Percentiles rank a stretch among this genome's conserved stretches.
These are phyloP conservation scores for Starmerella floricola DNA, from an alignment of 805 yeast genomes.

Conservation along the genomic window DNA sequence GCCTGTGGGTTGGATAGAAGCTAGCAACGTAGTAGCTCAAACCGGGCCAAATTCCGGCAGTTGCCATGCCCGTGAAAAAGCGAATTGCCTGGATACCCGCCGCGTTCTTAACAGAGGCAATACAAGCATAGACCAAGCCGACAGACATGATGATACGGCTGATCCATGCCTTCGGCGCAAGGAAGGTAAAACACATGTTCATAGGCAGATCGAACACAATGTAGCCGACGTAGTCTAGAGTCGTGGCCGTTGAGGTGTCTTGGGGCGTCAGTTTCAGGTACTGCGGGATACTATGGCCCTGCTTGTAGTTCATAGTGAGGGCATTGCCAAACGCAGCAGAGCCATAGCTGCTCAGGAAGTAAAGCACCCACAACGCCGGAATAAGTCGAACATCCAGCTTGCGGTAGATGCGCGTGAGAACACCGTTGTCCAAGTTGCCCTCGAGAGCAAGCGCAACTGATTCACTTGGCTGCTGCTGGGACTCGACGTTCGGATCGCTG, in stretches of 20 bases:
- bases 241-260: slow-evolving; percentile 61
- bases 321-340: slow-evolving; percentile 65
- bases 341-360: slow-evolving; percentile 70
- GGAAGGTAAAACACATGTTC: slow-evolving; percentile 72
- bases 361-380: slow-evolving; percentile 71
- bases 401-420: slow-evolving; percentile 31
- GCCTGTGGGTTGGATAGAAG: slow-evolving; percentile 74
- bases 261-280: slow-evolving; percentile 42
- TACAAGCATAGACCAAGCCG: slow-evolving; percentile 67
- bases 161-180: slow-evolving; percentile 78
- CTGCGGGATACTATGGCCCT: slow-evolving; percentile 49
- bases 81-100: slow-evolving; percentile 59
- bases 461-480: neutral
- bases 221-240: slow-evolving; percentile 70
- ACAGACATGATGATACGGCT: slow-evolving; percentile 64
- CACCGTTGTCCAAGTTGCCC: slow-evolving; percentile 16
- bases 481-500: neutral
- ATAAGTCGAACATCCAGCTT: slow-evolving; percentile 59
- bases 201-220: slow-evolving; percentile 79
- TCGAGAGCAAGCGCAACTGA: neutral
- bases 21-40: slow-evolving; percentile 69
- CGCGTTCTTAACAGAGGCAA: slow-evolving; percentile 44
- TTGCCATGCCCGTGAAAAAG: slow-evolving; percentile 60
- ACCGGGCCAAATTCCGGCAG: slow-evolving; percentile 89
- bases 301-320: slow-evolving; percentile 58